phyloP scores from a whole-genome alignment of 169 alveolate genomes.

The Babesia gibsoni region DNA sequence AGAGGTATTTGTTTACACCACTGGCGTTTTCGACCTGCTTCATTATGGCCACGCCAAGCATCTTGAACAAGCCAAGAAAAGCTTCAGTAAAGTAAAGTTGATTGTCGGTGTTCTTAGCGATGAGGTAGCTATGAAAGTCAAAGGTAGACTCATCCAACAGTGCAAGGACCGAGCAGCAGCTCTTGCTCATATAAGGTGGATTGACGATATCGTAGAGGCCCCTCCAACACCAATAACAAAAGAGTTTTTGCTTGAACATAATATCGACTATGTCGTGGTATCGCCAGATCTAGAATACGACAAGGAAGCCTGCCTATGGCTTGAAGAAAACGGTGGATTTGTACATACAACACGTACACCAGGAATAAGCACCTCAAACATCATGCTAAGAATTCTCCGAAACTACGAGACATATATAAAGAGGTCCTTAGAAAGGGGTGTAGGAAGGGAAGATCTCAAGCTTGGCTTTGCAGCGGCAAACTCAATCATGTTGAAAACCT shows the following conservation, averaged over 20 bases:
- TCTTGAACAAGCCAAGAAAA: conserved; percentile 92
- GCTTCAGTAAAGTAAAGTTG: conserved; percentile 85
- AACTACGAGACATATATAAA: conserved; percentile 92
- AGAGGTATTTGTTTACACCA: conserved; percentile 70
- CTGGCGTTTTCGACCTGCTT: conserved; percentile 94
- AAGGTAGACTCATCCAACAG: conserved; percentile 92
- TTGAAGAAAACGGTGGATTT: conserved; percentile 84
- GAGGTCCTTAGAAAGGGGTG: conserved; percentile 91
- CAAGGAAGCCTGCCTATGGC: conserved; percentile 78
- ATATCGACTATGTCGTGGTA: conserved; percentile 88
- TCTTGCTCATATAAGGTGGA: conserved; percentile 93
- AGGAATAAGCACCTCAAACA: conserved; percentile 93
- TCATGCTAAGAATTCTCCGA: conserved; percentile 89
- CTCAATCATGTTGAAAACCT: conserved; percentile 84
- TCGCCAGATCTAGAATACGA: conserved; percentile 63
- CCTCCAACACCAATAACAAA: conserved; percentile 91
- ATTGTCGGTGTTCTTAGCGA: conserved; percentile 96
- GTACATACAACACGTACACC: conserved; percentile 88
- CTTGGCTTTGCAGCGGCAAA: conserved; percentile 88
- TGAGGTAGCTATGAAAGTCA: conserved; percentile 86
- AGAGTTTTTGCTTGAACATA: conserved; percentile 83
- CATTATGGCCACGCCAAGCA: conserved; percentile 96
- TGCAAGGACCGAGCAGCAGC: conserved; percentile 91
- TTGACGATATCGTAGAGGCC: conserved; percentile 93
- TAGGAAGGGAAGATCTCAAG: conserved; percentile 88